phyloP scores from a whole-genome alignment of 2,329 filamentous ascomycete species.

The Exophiala spinifera region DNA sequence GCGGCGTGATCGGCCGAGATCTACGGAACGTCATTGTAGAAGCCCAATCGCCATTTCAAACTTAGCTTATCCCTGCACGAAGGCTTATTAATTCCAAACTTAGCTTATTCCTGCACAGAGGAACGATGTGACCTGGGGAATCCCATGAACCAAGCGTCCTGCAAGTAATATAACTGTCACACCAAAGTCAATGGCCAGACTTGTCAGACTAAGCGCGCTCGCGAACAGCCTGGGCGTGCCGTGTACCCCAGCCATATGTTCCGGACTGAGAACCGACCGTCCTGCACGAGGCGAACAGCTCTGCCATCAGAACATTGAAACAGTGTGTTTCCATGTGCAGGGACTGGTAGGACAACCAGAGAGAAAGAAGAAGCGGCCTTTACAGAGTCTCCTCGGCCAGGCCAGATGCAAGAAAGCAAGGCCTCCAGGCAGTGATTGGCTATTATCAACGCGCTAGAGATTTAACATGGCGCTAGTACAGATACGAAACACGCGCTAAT shows the following conservation, averaged over 20 bases:
- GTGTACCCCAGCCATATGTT: background rate
- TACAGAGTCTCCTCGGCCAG: too few species aligned
- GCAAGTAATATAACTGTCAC: slow-evolving; percentile 6
- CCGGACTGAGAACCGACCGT: background rate
- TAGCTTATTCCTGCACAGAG: background rate
- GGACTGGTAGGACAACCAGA: slow-evolving; percentile 5
- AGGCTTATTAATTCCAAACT: too few species aligned
- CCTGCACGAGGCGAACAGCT: background rate
- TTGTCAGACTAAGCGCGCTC: background rate
- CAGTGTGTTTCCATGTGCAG: slow-evolving; percentile 6
- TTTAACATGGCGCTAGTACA: slow-evolving; percentile 12
- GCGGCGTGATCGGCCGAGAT: background rate
- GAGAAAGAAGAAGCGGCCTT: background rate
- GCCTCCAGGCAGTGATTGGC: slow-evolving; percentile 9
- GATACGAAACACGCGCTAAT: slow-evolving; percentile 27
- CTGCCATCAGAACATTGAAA: background rate
- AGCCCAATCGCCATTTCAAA: background rate
- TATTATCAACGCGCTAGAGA: background rate
- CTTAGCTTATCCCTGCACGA: too few species aligned
- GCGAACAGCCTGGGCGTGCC: background rate
- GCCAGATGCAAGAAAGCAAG: background rate
- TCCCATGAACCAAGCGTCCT: background rate
- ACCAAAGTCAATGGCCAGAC: slow-evolving; percentile 5
- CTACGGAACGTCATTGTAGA: background rate
- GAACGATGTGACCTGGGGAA: background rate